Evolutionary conservation across 345 rosid genomes (phyloP).

Genomic region (rapeseed (Brassica napus)): Da-Ae NC_063445.1:6842501-6843000

Average conservation of each 20-base stretch:
- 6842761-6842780: too few species aligned
- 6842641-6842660: background rate
- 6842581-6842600: background rate
- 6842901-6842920: slow-evolving; percentile 83
- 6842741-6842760: background rate
- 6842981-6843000: background rate
- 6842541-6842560: background rate
- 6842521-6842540: slow-evolving; percentile 40
- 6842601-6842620: background rate
- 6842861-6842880: slow-evolving; percentile 1
- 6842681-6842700: too few species aligned
- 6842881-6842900: slow-evolving; percentile 47
- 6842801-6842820: background rate
- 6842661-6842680: background rate
- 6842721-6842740: background rate
- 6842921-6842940: slow-evolving; percentile 81
- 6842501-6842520: slow-evolving; percentile 80
- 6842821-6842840: slow-evolving; percentile 2
- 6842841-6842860: background rate
- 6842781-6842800: too few species aligned
- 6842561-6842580: background rate
- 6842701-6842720: too few species aligned
- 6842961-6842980: background rate
- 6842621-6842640: background rate
- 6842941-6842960: slow-evolving; percentile 75